phyloP scores from a whole-genome alignment of 73 alveolate species.

The Blepharisma japonicum region DNA sequence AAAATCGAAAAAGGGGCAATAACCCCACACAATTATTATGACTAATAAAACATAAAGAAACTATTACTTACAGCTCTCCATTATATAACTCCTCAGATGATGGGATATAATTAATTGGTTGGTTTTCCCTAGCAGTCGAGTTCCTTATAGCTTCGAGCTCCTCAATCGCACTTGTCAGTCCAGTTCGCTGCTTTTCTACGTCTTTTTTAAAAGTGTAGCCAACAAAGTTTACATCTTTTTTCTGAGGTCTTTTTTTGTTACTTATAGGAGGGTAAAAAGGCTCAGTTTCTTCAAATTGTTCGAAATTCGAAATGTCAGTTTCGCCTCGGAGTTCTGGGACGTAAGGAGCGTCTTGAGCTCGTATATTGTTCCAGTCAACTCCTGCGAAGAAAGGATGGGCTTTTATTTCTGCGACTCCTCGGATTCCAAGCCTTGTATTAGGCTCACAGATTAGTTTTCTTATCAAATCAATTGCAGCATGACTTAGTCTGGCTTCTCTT shows the following conservation, averaged over 20 bases:
- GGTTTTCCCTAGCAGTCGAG: no score
- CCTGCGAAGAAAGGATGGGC: constrained; percentile 67
- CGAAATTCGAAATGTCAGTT: constrained; percentile 52
- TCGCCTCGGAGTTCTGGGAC: constrained; percentile 60
- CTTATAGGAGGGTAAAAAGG: constrained; percentile 60
- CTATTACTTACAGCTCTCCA: no score
- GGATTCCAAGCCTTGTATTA: constrained; percentile 57
- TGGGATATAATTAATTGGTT: no score
- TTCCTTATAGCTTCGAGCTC: background rate
- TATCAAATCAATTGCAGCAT: constrained; percentile 65
- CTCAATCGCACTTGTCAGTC: constrained; percentile 38
- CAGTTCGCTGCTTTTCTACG: constrained; percentile 52
- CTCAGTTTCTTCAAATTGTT: constrained; percentile 62
- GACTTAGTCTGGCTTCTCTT: constrained; percentile 68
- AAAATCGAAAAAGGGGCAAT: no score
- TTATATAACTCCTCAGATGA: no score
- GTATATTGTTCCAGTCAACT: constrained; percentile 52
- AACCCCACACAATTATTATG: no score
- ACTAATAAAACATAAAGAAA: no score
- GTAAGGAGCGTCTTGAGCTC: constrained; percentile 46
- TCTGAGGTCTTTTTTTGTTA: constrained; percentile 28
- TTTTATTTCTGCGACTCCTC: constrained; percentile 63
- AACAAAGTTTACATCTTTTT: constrained; percentile 45
- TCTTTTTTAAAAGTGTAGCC: constrained; percentile 62
- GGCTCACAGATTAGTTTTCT: constrained; percentile 71